Evolutionary conservation across 2,329 filamentous ascomycete genomes (phyloP).

Genomic region (Myriosclerotinia scirpicola): DNA sequence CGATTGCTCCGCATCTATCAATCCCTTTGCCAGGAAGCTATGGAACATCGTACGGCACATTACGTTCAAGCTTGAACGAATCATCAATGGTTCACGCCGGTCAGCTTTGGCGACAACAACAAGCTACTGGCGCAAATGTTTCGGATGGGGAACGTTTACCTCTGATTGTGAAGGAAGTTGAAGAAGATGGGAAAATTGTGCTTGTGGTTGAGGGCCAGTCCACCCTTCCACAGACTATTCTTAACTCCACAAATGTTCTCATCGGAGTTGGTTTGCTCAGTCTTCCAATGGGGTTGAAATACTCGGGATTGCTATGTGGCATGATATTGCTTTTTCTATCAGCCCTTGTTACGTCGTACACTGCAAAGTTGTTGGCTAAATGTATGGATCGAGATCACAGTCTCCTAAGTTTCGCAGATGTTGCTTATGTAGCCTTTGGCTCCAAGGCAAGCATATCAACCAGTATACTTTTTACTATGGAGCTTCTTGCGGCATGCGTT

Average conservation of each 20-base stretch:
- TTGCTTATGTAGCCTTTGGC: conserved; percentile 89
- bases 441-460: conserved; percentile 76
- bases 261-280: conserved; percentile 89
- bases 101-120: conserved; percentile 53
- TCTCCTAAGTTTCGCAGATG: conserved; percentile 90
- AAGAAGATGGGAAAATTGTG: conserved; percentile 83
- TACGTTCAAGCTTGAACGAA: conserved; percentile 40
- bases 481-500: conserved; percentile 84
- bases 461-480: conserved; percentile 82
- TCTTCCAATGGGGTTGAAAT: conserved; percentile 81
- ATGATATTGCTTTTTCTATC: conserved; percentile 71
- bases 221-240: conserved; percentile 92
- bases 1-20: conserved; percentile 59
- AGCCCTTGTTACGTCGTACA: conserved; percentile 78
- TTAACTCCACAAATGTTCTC: conserved; percentile 82
- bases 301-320: conserved; percentile 86
- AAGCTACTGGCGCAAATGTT: conserved; percentile 44
- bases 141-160: conserved; percentile 65
- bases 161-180: conserved; percentile 83
- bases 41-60: conserved; percentile 58
- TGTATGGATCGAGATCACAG: conserved; percentile 84
- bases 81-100: conserved; percentile 53
- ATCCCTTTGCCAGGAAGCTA: conserved; percentile 73
- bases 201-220: conserved; percentile 87
- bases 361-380: conserved; percentile 78